Evolutionary conservation across 169 alveolate genomes (phyloP).

Genomic region (Cryptosporidium andersoni): DNA sequence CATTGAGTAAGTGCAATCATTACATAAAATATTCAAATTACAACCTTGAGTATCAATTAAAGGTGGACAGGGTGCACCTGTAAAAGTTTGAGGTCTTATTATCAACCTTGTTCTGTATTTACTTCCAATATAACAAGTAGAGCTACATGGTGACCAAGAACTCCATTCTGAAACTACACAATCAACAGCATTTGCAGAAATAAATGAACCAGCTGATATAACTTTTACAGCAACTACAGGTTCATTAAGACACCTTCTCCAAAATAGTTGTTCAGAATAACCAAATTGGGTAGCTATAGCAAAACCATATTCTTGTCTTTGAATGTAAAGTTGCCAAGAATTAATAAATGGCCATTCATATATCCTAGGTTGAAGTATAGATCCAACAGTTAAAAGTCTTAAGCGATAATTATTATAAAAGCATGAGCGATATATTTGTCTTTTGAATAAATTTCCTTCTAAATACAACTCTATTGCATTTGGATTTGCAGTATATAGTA

Average conservation of each 20-base stretch:
- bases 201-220: conserved; percentile 16
- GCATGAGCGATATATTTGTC: conserved; percentile 14
- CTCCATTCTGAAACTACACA: conserved; percentile 69
- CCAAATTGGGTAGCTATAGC: conserved; percentile 44
- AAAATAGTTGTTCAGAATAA: conserved; percentile 44
- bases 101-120: conserved; percentile 64
- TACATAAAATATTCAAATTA: conserved; percentile 35
- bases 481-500: conserved; percentile 51
- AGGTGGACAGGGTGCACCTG: conserved; percentile 46
- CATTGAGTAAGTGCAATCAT: conserved; percentile 41
- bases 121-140: conserved; percentile 48
- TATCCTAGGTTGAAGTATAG: conserved; percentile 29
- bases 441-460: not conserved
- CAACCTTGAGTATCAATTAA: conserved; percentile 56
- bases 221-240: conserved; percentile 65
- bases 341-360: conserved; percentile 50
- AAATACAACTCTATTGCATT: conserved; percentile 34
- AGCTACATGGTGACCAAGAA: conserved; percentile 68
- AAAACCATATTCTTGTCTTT: conserved; percentile 68
- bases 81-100: conserved; percentile 46
- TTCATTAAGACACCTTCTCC: conserved; percentile 67
- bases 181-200: conserved; percentile 62
- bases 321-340: conserved; percentile 45
- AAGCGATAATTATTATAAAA: conserved; percentile 42
- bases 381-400: conserved; percentile 13